phyloP scores from a whole-genome alignment of 169 alveolate genomes.

The Plasmodium cynomolgi region DNA sequence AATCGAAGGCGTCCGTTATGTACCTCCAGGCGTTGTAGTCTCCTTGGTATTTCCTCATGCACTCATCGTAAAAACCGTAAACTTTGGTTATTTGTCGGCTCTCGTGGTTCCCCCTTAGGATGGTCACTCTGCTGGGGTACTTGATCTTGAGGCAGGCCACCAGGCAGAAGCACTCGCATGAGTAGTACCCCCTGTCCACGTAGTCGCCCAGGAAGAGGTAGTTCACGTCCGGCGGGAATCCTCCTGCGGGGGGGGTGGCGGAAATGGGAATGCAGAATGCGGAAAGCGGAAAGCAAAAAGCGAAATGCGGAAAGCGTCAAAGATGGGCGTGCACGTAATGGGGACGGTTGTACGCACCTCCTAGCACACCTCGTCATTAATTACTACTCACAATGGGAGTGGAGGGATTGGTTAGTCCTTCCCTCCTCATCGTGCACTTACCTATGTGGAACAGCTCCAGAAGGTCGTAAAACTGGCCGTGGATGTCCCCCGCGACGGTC shows the following conservation, averaged over 20 bases:
- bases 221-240: conserved; percentile 95
- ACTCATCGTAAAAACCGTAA: conserved; percentile 98
- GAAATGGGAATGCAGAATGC: conserved; percentile 2
- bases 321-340: not conserved
- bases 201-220: conserved; percentile 98
- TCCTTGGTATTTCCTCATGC: conserved; percentile 96
- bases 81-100: conserved; percentile 96
- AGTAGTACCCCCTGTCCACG: conserved; percentile 98
- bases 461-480: conserved; percentile 97
- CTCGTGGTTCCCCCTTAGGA: conserved; percentile 98
- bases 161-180: conserved; percentile 94
- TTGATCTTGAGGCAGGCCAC: conserved; percentile 94
- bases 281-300: not conserved
- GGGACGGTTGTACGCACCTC: not conserved
- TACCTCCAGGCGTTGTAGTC: conserved; percentile 94
- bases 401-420: not conserved
- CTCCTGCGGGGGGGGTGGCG: conserved; percentile 75
- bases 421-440: conserved; percentile 72
- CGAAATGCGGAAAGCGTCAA: not conserved
- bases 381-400: not conserved
- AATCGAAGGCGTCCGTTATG: conserved; percentile 97
- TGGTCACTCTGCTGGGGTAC: conserved; percentile 89
- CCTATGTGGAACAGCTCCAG: conserved; percentile 95
- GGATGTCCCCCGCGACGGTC: conserved; percentile 97
- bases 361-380: not conserved